phyloP scores from a whole-genome alignment of 768 basidiomycete genomes.

The Tremella yokohamensis region DNA sequence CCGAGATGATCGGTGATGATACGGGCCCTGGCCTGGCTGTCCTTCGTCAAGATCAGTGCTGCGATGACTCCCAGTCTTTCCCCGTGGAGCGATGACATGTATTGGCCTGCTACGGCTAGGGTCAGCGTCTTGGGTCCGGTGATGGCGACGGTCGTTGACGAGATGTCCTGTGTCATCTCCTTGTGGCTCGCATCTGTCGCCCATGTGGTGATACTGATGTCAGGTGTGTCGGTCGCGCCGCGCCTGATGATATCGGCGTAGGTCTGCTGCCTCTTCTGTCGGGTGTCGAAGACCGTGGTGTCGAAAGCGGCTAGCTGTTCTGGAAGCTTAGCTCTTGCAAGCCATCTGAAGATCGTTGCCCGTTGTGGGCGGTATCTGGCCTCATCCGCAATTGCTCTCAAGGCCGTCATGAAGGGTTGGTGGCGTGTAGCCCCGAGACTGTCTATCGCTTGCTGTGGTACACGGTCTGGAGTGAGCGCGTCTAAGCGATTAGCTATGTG shows the following conservation, averaged over 20 bases:
- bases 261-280: not conserved
- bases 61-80: constrained; percentile 12
- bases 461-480: too few species aligned
- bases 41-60: not conserved
- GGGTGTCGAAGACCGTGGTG: not conserved
- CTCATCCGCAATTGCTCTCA: too few species aligned
- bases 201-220: not conserved
- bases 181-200: constrained; percentile 18
- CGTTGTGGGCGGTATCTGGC: too few species aligned
- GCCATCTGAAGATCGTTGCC: not conserved
- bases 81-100: constrained; percentile 13
- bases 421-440: too few species aligned
- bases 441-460: too few species aligned
- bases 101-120: constrained; percentile 8
- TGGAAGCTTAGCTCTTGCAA: not conserved
- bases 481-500: too few species aligned
- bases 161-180: too few species aligned
- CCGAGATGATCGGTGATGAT: constrained; percentile 10
- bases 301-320: not conserved
- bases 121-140: constrained; percentile 5
- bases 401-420: too few species aligned
- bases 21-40: not conserved
- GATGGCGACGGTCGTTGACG: constrained; percentile 11
- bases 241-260: not conserved
- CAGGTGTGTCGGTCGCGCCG: too few species aligned